Evolutionary conservation across 306 rosid genomes (phyloP), one percentile per base, ranked within the genome.

Genomic region (Dalbergia cultrata): DNA sequence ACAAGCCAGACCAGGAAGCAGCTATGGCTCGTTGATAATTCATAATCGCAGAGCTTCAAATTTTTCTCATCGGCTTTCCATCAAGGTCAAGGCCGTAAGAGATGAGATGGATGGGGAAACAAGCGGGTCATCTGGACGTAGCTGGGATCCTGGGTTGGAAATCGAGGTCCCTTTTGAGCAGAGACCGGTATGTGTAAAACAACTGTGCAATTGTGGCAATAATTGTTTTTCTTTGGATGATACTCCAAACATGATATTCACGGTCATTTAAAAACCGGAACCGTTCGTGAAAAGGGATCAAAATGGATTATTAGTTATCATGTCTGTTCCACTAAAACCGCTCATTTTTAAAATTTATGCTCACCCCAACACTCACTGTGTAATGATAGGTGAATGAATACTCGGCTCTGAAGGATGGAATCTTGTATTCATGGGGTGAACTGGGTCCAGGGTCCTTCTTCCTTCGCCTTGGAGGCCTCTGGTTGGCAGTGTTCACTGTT

Each of bases 401-500:
- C 87, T 90, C 99, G 10, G 90, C 99, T 75, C 81, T 95, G 76
- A 91, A 95, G 88, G 72, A 90, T 22, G 91, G 89, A 76, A 14
- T 84, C 66, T 64, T 95, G 70, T 95, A 93, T 83, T 93, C 98
- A 3, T 93, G 99, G 99, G 99, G 95, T 6, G 96, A 95, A 79
- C 92, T 95, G 84, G 96, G 96, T 83, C 90, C 92, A 1, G 94
- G 88, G 31, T 88, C 97, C 18, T 90, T 95, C 75, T 88, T 95
- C 77, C 89, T 90, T 83, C 98, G 99, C 78, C 91, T 95, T 66
- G 99, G 98, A 86, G 94, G 99, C 75, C 97, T 95, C 65, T 95
- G 99, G 97, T 63, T 95, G 82, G 85, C 39, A 31, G 90, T 90
- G 63, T 91, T 95, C 88, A 95, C 86, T 47, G 85, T 80, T 77